phyloP scores from a whole-genome alignment of 805 yeast species.

The Suhomyces kilbournensis region DNA sequence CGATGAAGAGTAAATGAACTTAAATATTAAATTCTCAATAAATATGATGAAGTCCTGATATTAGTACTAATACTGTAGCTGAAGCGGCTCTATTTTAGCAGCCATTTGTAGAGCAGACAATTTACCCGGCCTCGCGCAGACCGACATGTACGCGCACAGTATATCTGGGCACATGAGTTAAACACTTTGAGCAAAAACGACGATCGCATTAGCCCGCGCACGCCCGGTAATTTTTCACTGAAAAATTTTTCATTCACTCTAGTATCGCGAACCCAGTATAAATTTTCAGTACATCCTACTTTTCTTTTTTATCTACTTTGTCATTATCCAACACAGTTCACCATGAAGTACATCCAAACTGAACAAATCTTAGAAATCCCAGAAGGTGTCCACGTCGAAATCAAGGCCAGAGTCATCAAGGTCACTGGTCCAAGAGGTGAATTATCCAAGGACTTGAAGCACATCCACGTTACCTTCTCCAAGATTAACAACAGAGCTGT shows the following conservation, averaged over 20 bases:
- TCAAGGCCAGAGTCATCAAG: constrained; percentile 85
- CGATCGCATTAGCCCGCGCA: not conserved
- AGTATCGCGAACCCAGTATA: not conserved
- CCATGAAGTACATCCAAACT: constrained; percentile 81
- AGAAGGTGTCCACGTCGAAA: constrained; percentile 87
- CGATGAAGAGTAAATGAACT: not conserved
- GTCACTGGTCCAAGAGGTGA: constrained; percentile 99
- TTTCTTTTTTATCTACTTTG: not conserved
- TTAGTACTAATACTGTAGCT: not conserved
- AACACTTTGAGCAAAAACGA: not conserved
- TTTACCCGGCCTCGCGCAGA: constrained; percentile 1
- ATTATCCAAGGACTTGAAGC: constrained; percentile 85
- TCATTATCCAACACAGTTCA: not conserved
- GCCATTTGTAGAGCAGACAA: not conserved
- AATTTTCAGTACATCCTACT: not conserved
- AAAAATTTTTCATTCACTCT: constrained; percentile 7
- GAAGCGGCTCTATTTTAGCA: not conserved
- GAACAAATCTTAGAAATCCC: constrained; percentile 83
- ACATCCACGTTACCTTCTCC: constrained; percentile 89
- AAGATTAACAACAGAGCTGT: constrained; percentile 70
- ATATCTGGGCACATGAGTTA: not conserved
- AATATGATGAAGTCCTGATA: not conserved
- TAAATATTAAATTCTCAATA: not conserved
- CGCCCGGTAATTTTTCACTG: constrained; percentile 4
- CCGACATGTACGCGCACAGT: not conserved